A percentile compares a stretch with the other conserved stretches of the same genome.
Conservation (phyloP, 176 grass and related monocot species). For the Juncus inflexus region DNA sequence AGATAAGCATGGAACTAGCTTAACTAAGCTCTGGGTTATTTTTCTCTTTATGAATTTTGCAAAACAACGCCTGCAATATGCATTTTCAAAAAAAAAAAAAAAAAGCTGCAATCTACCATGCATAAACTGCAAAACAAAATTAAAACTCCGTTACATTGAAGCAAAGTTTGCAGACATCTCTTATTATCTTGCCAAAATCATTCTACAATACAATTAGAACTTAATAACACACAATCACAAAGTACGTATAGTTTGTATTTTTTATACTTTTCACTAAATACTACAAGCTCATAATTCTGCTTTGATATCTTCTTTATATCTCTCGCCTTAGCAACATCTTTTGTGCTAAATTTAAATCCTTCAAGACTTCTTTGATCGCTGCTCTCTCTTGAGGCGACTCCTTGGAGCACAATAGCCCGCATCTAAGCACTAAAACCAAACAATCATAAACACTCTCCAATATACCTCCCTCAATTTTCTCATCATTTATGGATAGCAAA, state of each 20-base stretch:
- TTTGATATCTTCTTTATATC: neutral
- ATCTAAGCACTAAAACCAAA: too few relatives aligned
- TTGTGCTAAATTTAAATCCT: conserved; percentile 4
- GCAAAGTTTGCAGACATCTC: neutral
- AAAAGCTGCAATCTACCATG: neutral
- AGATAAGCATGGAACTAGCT: neutral
- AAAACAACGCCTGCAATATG: too few relatives aligned
- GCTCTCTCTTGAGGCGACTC: too few relatives aligned
- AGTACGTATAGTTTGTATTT: neutral
- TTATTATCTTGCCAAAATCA: too few relatives aligned
- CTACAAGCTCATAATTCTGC: too few relatives aligned
- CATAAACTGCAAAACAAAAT: neutral
- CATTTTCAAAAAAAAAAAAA: neutral
- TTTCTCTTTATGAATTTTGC: neutral
- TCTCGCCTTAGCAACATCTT: neutral
- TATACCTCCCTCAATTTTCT: neutral
- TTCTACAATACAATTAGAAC: too few relatives aligned
- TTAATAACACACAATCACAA: too few relatives aligned
- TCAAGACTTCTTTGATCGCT: neutral
- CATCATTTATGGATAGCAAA: neutral
- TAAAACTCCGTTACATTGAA: neutral
- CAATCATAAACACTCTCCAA: neutral
- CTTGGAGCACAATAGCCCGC: too few relatives aligned
- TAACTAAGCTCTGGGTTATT: neutral
- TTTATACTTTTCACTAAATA: too few relatives aligned